Evolutionary conservation across 345 rosid species (phyloP).

Genomic region (Bruguiera parviflora): DNA sequence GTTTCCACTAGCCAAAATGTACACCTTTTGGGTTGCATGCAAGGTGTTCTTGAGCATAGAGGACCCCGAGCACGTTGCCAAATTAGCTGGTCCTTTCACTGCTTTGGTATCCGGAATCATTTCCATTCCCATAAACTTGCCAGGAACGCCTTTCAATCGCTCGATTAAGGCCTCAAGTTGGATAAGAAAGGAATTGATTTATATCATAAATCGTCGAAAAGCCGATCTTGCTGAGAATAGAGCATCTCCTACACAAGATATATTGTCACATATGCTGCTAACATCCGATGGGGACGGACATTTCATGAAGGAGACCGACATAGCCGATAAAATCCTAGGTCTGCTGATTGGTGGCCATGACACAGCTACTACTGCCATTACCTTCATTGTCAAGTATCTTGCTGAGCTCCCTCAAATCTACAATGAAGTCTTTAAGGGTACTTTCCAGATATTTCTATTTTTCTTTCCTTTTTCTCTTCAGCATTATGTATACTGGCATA

Average conservation of each 20-base stretch:
- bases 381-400: slow-evolving; percentile 21
- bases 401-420: slow-evolving; percentile 22
- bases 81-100: slow-evolving; percentile 17
- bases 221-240: slow-evolving; percentile 11
- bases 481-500: background rate
- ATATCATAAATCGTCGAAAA: slow-evolving; percentile 17
- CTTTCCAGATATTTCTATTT: background rate
- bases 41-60: slow-evolving; percentile 22
- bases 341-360: slow-evolving; percentile 25
- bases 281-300: slow-evolving; percentile 16
- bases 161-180: slow-evolving; percentile 13
- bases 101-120: slow-evolving; percentile 16
- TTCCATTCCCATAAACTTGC: slow-evolving; percentile 20
- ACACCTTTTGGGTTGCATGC: slow-evolving; percentile 20
- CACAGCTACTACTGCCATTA: slow-evolving; percentile 19
- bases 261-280: slow-evolving; percentile 19
- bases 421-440: slow-evolving; percentile 14
- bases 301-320: slow-evolving; percentile 7
- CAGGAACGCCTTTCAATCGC: slow-evolving; percentile 21
- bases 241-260: slow-evolving; percentile 10
- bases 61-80: slow-evolving; percentile 1
- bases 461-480: background rate
- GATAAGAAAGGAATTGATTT: slow-evolving; percentile 12
- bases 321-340: slow-evolving; percentile 10
- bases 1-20: slow-evolving; percentile 20